A percentile compares a stretch with the other conserved stretches of the same genome.
Conservation (phyloP, 2,329 filamentous ascomycete species). For the Colletotrichum viniferum region DNA sequence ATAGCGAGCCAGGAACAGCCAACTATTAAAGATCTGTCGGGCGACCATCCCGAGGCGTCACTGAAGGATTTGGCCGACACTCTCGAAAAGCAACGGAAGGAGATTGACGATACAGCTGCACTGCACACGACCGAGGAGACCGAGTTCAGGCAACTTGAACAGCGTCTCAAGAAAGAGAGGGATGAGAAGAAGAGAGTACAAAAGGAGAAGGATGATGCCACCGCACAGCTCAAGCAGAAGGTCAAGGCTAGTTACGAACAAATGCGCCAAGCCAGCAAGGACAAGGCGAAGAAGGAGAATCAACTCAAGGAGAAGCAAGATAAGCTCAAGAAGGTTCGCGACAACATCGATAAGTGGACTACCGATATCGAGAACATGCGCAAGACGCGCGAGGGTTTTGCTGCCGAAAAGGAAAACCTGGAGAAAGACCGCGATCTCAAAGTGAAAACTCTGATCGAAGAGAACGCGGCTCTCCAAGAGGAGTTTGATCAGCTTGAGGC, state of each 20-base stretch:
- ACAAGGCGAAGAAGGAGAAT: conserved; percentile 79
- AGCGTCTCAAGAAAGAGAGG: conserved; percentile 76
- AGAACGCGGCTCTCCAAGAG: conserved; percentile 67
- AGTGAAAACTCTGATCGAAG: conserved; percentile 54
- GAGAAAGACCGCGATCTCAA: conserved; percentile 57
- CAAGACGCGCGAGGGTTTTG: conserved; percentile 57
- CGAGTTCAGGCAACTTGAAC: conserved; percentile 69
- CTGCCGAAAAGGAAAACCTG: conserved; percentile 55
- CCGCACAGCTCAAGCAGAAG: conserved; percentile 80
- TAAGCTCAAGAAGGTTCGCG: conserved; percentile 71
- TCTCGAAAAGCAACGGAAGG: conserved; percentile 79
- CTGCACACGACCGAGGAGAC: conserved; percentile 75
- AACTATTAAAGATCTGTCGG: conserved; percentile 44
- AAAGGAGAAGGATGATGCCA: conserved; percentile 91
- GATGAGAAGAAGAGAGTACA: conserved; percentile 78
- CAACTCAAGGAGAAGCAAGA: conserved; percentile 69
- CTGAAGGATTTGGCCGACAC: conserved; percentile 81
- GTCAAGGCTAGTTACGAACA: conserved; percentile 80
- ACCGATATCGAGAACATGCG: conserved; percentile 65
- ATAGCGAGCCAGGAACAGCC: conserved; percentile 48
- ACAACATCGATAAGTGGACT: conserved; percentile 73
- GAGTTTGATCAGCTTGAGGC: conserved; percentile 71
- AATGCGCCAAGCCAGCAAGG: conserved; percentile 81
- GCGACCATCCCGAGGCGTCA: conserved; percentile 66
- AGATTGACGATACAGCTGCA: conserved; percentile 79